Evolutionary conservation across 371 early-diverging fungal species (phyloP).

Genomic region (Quaeritorhiza haematococci): DNA sequence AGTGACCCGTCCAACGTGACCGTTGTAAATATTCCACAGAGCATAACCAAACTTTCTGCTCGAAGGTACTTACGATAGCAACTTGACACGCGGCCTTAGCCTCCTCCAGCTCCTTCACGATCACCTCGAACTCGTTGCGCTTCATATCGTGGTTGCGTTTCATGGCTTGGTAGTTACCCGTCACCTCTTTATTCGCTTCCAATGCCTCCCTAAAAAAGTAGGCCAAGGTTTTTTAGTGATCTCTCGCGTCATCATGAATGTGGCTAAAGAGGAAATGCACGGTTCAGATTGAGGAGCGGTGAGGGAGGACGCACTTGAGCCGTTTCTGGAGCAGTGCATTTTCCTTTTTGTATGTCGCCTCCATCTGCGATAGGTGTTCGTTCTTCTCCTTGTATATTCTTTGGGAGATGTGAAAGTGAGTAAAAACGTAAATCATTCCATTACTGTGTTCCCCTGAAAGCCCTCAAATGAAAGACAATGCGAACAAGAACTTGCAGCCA

Average conservation of each 20-base stretch:
- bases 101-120: slow-evolving; percentile 42
- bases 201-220: slow-evolving; percentile 34
- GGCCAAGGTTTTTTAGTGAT: background rate
- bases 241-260: no score
- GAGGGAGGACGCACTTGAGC: slow-evolving; percentile 16
- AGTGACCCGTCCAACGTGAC: background rate
- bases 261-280: no score
- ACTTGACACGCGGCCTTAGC: slow-evolving; percentile 46
- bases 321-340: slow-evolving; percentile 39
- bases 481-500: no score
- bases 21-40: background rate
- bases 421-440: slow-evolving; percentile 6
- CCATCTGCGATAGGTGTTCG: slow-evolving; percentile 28
- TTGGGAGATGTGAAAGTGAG: background rate
- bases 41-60: background rate
- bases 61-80: slow-evolving; percentile 26
- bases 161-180: slow-evolving; percentile 38
- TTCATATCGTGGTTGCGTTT: slow-evolving; percentile 47
- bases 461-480: no score
- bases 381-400: slow-evolving; percentile 23
- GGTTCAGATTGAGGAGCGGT: no score
- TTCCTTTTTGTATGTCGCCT: slow-evolving; percentile 32
- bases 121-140: slow-evolving; percentile 37
- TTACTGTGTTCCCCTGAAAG: no score
- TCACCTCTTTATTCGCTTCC: slow-evolving; percentile 43